Evolutionary conservation across 306 rosid genomes (phyloP).

Genomic region (Lupinus albus): DNA sequence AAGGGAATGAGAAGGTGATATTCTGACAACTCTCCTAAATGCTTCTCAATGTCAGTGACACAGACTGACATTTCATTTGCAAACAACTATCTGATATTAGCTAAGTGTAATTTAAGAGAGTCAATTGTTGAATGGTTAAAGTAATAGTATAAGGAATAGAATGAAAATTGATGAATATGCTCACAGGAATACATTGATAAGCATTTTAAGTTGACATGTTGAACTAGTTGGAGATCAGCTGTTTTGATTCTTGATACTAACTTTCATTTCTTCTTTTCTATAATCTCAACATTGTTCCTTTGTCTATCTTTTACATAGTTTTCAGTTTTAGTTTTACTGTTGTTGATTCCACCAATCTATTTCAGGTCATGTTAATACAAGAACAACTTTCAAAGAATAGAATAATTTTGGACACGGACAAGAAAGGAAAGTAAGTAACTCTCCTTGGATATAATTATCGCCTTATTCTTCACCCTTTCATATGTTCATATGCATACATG

Average conservation of each 20-base stretch:
- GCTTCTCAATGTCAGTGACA: conserved; percentile 23
- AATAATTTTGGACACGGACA: conserved; percentile 86
- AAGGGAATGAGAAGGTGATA: conserved; percentile 92
- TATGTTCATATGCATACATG: conserved; percentile 3
- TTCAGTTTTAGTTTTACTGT: background rate
- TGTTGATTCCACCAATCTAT: conserved; percentile 38
- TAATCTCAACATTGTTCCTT: background rate
- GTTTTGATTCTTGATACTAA: conserved; percentile 2
- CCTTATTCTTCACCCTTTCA: conserved; percentile 28
- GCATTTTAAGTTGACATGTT: conserved; percentile 33
- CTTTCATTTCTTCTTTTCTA: conserved; percentile 7
- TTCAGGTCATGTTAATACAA: conserved; percentile 88
- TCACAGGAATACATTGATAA: conserved; percentile 3
- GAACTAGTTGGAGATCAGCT: conserved; percentile 20
- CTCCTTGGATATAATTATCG: conserved; percentile 15
- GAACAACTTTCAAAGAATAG: conserved; percentile 93
- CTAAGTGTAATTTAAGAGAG: conserved; percentile 1
- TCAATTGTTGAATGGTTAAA: conserved; percentile 8
- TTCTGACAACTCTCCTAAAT: conserved; percentile 29
- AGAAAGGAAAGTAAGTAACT: conserved; percentile 79
- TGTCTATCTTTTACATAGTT: conserved; percentile 15
- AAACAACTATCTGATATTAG: background rate
- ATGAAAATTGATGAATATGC: conserved; percentile 16
- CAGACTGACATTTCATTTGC: conserved; percentile 16
- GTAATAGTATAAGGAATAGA: background rate